Percentiles rank a stretch among this genome's conserved stretches.
Evolutionary conservation across 2,329 filamentous ascomycete species (phyloP).

Genomic region (Dactylellina parvicollis): DNA sequence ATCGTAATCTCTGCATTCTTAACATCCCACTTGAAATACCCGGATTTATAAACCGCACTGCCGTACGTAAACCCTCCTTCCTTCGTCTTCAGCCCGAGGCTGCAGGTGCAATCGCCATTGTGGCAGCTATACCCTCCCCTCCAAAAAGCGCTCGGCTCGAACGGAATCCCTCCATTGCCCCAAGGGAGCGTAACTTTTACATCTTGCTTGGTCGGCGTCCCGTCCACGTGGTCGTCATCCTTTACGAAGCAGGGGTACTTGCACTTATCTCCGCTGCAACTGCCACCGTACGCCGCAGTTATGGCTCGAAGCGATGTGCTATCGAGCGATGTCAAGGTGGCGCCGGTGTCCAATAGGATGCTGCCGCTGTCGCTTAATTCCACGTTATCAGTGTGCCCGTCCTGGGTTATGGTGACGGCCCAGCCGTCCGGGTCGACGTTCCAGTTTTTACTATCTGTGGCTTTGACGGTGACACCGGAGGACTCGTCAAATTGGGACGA

Average conservation of each 20-base stretch:
- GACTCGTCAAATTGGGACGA: neutral
- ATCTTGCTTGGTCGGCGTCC: neutral
- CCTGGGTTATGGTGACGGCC: conserved; percentile 1
- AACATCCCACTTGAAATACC: conserved; percentile 36
- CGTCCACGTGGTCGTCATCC: neutral
- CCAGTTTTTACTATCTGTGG: conserved; percentile 10
- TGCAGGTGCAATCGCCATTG: conserved; percentile 7
- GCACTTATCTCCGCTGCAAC: conserved; percentile 5
- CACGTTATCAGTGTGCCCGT: neutral
- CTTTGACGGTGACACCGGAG: neutral
- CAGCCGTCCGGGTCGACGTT: conserved; percentile 13
- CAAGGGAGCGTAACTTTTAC: conserved; percentile 18
- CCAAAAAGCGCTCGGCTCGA: conserved; percentile 13
- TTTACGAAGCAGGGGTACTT: conserved; percentile 21
- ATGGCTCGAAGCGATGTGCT: neutral
- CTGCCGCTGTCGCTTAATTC: neutral
- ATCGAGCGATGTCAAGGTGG: conserved; percentile 3
- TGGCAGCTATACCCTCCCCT: conserved; percentile 5
- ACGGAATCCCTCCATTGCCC: conserved; percentile 4
- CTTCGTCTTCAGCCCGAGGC: conserved; percentile 21
- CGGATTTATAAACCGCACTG: conserved; percentile 23
- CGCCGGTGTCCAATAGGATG: conserved; percentile 16
- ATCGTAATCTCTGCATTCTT: conserved; percentile 17
- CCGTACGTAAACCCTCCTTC: neutral
- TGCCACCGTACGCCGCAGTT: conserved; percentile 2